Base-by-base conservation (phyloP, 1,284 basidiomycete genomes). In the Cryptococcus depauperatus region DNA sequence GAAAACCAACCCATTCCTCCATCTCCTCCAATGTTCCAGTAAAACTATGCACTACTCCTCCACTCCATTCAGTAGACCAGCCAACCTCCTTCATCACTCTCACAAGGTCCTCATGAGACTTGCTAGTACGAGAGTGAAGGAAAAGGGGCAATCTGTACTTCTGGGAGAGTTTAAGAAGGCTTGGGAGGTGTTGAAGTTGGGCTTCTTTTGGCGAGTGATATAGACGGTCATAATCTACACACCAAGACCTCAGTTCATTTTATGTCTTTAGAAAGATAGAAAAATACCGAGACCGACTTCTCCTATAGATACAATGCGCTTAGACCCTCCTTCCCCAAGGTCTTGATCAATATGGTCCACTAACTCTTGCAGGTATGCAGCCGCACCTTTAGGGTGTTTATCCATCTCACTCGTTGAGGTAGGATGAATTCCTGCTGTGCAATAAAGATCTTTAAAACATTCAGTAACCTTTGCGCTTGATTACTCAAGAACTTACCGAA, bases 31-130 rank as follows among this genome's bases (percentile, higher is more conserved):
- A 54, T 0, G 77, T 79, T 0, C 88, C 89, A 0, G 87, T 90
- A 68, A 90, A 90, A 55, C 83, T 85, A 68, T 92, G 90, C 7
- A 89, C 86, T 7, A 91, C 86, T 1, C 84, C 86, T 9, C 84
- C 79, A 45, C 81, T 71, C 49, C 76, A 74, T 14, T 75, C 75
- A 48, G 82, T 80, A 28, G 48, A 55, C 56, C 56, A 64, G 28
- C 61, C 57, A 14, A 58, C 53, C 35, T 65, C 57, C 38, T 47
- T 55, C 21, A 69, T 35, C 7, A 55, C 58, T 16, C 85, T 74
- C 14, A 90, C 83, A 2, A 69, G 62, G 27, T 87, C 81, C 51
- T 85, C 76, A 58, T 92, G 88, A 1, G 62, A 55, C 58, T 87
- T 84, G 0, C 84, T 80, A 21, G 83, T 79, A 22, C 88, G 78